These are phyloP conservation scores for Zygnema circumcarinatum DNA, from an alignment of 139 green algal species.

Conservation along the genomic window DNA sequence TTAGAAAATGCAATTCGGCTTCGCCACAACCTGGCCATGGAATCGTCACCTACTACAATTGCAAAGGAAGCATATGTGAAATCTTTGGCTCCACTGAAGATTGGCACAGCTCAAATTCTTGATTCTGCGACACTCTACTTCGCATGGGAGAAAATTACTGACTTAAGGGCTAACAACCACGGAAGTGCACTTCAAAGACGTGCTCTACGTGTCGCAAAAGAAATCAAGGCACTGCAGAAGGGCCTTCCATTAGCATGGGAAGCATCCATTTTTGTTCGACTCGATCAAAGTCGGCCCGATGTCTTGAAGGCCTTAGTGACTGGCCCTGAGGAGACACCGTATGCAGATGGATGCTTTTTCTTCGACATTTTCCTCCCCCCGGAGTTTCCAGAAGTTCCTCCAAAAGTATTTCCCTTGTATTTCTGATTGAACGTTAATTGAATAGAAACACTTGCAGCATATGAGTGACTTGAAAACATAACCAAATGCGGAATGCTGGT, in stretches of 20 bases:
- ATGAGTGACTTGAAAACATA: no score
- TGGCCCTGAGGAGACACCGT: conserved; percentile 81
- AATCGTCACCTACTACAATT: not conserved
- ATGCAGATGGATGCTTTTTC: conserved; percentile 79
- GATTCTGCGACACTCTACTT: not conserved
- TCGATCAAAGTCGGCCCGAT: conserved; percentile 33
- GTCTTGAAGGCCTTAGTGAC: conserved; percentile 47
- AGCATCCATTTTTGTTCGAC: conserved; percentile 40
- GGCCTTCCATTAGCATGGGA: conserved; percentile 67
- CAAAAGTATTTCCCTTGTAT: not conserved
- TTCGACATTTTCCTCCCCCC: conserved; percentile 87
- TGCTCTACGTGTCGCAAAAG: conserved; percentile 6
- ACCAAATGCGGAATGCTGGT: no score
- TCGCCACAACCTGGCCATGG: not conserved
- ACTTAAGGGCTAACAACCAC: not conserved
- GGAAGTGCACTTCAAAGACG: not conserved
- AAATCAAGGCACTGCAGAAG: conserved; percentile 37
- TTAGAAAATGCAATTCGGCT: no score
- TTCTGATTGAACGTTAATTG: not conserved
- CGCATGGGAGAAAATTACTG: not conserved
- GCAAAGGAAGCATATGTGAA: not conserved
- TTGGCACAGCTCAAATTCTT: not conserved
- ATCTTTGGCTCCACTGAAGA: not conserved
- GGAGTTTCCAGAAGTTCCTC: conserved; percentile 68
- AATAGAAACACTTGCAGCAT: not conserved